phyloP scores from a whole-genome alignment of 1,139 yeast species.

The Kazachstania sp. region DNA sequence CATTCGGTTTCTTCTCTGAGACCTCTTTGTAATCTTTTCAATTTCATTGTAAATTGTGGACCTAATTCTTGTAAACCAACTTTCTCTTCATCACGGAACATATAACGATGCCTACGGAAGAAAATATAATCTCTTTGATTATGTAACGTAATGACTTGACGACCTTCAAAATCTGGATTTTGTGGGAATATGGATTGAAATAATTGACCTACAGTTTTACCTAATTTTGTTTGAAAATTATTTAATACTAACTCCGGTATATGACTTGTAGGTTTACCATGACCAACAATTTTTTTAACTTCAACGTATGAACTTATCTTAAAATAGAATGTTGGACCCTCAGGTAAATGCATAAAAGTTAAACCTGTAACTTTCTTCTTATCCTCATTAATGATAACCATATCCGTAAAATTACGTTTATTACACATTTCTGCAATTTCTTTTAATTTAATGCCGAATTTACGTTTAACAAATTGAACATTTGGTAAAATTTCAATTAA shows the following conservation, averaged over 20 bases:
- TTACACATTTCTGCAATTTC: slow-evolving; percentile 79
- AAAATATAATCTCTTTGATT: slow-evolving; percentile 93
- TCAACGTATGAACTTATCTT: slow-evolving; percentile 72
- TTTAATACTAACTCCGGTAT: slow-evolving; percentile 86
- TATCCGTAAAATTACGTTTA: slow-evolving; percentile 78
- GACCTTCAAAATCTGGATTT: slow-evolving; percentile 84
- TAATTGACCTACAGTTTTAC: slow-evolving; percentile 83
- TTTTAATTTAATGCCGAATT: slow-evolving; percentile 70
- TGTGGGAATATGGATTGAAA: slow-evolving; percentile 91
- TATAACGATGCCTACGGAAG: slow-evolving; percentile 88
- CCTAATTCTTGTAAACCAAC: slow-evolving; percentile 95
- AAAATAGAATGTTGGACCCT: slow-evolving; percentile 91
- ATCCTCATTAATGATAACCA: slow-evolving; percentile 86
- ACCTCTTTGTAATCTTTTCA: slow-evolving; percentile 86
- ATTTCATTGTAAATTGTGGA: slow-evolving; percentile 85
- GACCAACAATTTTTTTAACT: slow-evolving; percentile 71
- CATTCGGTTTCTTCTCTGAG: slow-evolving; percentile 86
- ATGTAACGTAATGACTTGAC: slow-evolving; percentile 91
- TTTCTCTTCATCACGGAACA: slow-evolving; percentile 79
- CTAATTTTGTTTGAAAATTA: slow-evolving; percentile 85
- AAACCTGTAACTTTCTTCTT: slow-evolving; percentile 86
- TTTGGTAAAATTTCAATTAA: slow-evolving; percentile 80
- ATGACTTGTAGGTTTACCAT: slow-evolving; percentile 84
- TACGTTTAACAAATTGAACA: slow-evolving; percentile 78
- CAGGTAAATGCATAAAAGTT: slow-evolving; percentile 87